Conservation (phyloP, 2,329 filamentous ascomycete species). For the Alternaria infectoria region DNA sequence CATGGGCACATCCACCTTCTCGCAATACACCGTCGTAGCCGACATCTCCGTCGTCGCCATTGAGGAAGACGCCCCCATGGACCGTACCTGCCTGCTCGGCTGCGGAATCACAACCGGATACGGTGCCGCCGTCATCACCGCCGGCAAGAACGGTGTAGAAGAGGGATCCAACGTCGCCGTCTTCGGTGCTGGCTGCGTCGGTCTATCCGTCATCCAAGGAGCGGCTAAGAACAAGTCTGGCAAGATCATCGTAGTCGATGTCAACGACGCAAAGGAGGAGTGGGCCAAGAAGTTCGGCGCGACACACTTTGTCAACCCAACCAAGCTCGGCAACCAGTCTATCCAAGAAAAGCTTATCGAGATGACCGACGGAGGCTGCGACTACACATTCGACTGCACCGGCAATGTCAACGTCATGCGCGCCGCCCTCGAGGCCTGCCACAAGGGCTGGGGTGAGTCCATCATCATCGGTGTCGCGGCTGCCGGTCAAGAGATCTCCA, state of each 20-base stretch:
- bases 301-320: conserved; percentile 94
- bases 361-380: conserved; percentile 96
- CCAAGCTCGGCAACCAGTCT: conserved; percentile 69
- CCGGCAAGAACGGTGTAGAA: conserved; percentile 72
- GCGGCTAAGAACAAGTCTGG: conserved; percentile 81
- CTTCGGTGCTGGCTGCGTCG: conserved; percentile 96
- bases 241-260: conserved; percentile 78
- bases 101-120: conserved; percentile 99
- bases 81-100: conserved; percentile 92
- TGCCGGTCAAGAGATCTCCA: conserved; percentile 93
- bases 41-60: conserved; percentile 98
- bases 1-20: conserved; percentile 99
- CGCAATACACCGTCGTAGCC: conserved; percentile 97
- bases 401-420: conserved; percentile 97
- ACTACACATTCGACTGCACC: conserved; percentile 99
- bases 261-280: conserved; percentile 89
- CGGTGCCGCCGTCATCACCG: conserved; percentile 92
- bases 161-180: conserved; percentile 87
- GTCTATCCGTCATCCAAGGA: conserved; percentile 92
- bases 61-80: conserved; percentile 88
- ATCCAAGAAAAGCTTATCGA: conserved; percentile 93
- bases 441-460: conserved; percentile 99
- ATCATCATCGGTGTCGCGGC: conserved; percentile 98
- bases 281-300: conserved; percentile 96
- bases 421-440: conserved; percentile 92